Percentiles rank a stretch among this genome's conserved stretches.
These are phyloP conservation scores for Carpinus viminea DNA, from an alignment of 306 rosid species.

Conservation along the genomic window DNA sequence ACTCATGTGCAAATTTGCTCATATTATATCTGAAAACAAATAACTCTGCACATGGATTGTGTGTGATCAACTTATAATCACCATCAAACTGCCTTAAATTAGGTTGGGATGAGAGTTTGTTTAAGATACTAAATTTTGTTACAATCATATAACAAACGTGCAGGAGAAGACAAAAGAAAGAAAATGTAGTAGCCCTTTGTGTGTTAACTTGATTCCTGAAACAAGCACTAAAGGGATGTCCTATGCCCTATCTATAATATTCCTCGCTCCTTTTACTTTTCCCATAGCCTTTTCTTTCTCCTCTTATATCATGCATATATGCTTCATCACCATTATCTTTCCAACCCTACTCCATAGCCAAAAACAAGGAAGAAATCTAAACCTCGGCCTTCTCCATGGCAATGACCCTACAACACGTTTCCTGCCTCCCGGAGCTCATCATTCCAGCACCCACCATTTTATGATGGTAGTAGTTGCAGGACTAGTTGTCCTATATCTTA, in stretches of 20 bases:
- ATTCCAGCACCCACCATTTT: constrained; percentile 20
- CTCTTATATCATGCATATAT: constrained; percentile 21
- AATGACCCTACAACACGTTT: constrained; percentile 14
- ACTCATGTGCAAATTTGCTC: neutral
- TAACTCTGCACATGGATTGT: neutral
- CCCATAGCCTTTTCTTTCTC: constrained; percentile 30
- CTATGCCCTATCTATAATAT: constrained; percentile 21
- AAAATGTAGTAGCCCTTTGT: neutral
- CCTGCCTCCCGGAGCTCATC: constrained; percentile 15
- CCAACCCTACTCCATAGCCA: neutral
- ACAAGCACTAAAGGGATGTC: constrained; percentile 39
- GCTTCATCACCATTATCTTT: constrained; percentile 18
- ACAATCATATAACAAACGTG: neutral
- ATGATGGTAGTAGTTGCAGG: constrained; percentile 22
- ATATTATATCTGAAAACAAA: neutral
- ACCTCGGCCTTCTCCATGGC: constrained; percentile 12
- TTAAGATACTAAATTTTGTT: neutral
- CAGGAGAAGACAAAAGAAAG: neutral
- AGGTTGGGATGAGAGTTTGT: neutral
- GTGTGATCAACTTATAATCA: neutral
- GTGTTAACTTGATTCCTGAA: constrained; percentile 17
- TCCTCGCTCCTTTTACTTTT: constrained; percentile 14
- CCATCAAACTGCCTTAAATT: neutral
- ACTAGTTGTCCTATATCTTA: constrained; percentile 29
- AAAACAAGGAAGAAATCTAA: constrained; percentile 21